Conservation (phyloP, 139 green algal species). For the Coelastrella sp. region DNA sequence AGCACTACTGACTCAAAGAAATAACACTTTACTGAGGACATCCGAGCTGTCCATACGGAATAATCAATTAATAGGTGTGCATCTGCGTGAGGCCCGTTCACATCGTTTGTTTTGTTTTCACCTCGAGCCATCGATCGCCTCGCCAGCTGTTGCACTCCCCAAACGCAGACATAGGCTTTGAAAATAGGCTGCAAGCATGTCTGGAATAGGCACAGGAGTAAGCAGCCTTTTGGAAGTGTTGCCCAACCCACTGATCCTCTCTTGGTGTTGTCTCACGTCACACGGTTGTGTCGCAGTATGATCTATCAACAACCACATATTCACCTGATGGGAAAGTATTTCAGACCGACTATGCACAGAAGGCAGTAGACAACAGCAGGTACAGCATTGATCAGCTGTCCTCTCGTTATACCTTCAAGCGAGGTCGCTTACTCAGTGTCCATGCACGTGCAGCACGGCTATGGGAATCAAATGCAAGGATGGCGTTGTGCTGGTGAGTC, state of each 20-base stretch:
- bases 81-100: too few species aligned
- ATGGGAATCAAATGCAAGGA: slow-evolving; percentile 96
- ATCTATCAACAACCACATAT: slow-evolving; percentile 96
- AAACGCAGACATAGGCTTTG: too few species aligned
- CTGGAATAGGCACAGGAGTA: slow-evolving; percentile 87
- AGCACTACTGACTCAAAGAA: too few species aligned
- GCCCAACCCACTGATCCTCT: not conserved
- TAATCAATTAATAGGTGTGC: too few species aligned
- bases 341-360: slow-evolving; percentile 98
- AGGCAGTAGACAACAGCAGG: slow-evolving; percentile 98
- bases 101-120: too few species aligned
- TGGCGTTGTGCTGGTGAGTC: slow-evolving; percentile 93
- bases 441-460: slow-evolving; percentile 84
- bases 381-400: slow-evolving; percentile 52
- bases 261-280: not conserved
- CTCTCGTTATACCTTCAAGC: slow-evolving; percentile 29
- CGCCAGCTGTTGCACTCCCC: too few species aligned
- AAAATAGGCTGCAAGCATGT: slow-evolving; percentile 61
- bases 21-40: too few species aligned
- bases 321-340: slow-evolving; percentile 98
- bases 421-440: not conserved
- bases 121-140: too few species aligned
- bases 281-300: slow-evolving; percentile 82
- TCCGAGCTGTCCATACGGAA: too few species aligned
- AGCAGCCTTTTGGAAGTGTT: slow-evolving; percentile 29